phyloP scores from a whole-genome alignment of 2,329 filamentous ascomycete species.

The Aureobasidium sp. region DNA sequence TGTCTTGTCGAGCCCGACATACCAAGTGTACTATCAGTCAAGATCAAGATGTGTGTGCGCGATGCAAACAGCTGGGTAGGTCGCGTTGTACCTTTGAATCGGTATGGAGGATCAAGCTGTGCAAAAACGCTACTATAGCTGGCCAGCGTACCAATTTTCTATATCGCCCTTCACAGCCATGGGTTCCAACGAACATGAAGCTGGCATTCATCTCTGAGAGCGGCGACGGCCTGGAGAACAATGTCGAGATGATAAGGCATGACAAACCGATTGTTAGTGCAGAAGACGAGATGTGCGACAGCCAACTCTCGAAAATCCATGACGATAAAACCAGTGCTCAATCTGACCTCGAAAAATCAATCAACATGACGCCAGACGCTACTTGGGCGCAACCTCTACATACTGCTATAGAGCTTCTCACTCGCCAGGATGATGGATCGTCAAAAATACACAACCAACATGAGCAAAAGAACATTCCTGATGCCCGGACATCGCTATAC shows the following conservation, averaged over 20 bases:
- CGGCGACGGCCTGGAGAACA: neutral
- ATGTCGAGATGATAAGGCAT: too few species aligned
- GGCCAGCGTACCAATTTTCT: neutral
- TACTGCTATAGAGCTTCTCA: neutral
- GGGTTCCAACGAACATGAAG: neutral
- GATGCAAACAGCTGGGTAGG: neutral
- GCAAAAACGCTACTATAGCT: neutral
- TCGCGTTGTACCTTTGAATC: neutral
- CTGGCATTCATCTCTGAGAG: neutral
- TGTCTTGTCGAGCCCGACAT: neutral
- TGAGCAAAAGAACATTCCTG: neutral
- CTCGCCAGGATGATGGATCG: neutral
- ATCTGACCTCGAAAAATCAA: neutral
- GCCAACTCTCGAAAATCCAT: neutral
- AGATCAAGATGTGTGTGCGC: neutral
- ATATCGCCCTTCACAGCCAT: neutral
- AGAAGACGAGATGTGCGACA: neutral
- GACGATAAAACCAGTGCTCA: neutral
- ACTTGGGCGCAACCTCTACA: neutral
- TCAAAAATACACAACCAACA: neutral
- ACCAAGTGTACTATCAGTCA: neutral
- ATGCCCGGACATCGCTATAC: neutral
- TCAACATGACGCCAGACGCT: neutral
- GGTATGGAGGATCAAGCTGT: neutral
- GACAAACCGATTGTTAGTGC: neutral